Evolutionary conservation across 441 rosid genomes (phyloP).

Genomic region (Capsella rubella): DNA sequence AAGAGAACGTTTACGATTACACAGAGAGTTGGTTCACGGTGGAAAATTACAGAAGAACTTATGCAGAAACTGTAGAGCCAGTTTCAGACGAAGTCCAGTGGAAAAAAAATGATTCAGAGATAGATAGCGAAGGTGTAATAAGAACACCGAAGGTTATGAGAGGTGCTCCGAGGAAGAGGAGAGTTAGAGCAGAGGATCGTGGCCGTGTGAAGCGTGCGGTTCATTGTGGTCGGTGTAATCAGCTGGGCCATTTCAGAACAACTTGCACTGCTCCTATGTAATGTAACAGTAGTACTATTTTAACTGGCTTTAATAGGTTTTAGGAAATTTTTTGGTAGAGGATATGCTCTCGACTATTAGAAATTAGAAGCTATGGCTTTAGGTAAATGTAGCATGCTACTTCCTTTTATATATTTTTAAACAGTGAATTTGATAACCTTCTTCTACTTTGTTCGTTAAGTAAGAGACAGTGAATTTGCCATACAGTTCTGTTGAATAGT

Average conservation of each 20-base stretch:
- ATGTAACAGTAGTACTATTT: constrained; percentile 11
- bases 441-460: background rate
- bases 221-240: constrained; percentile 67
- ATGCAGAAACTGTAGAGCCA: constrained; percentile 62
- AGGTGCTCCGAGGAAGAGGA: constrained; percentile 53
- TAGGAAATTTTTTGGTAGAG: constrained; percentile 23
- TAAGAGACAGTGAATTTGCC: background rate
- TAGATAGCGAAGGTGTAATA: constrained; percentile 39
- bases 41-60: constrained; percentile 56
- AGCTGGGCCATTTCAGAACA: constrained; percentile 69
- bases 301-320: background rate
- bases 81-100: constrained; percentile 58
- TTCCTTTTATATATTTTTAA: background rate
- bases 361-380: background rate
- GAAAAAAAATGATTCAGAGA: constrained; percentile 45
- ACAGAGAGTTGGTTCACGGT: constrained; percentile 62
- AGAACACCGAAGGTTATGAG: constrained; percentile 52
- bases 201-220: constrained; percentile 57
- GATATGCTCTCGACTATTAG: background rate
- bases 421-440: background rate
- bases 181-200: constrained; percentile 48
- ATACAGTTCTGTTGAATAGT: background rate
- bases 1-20: constrained; percentile 53
- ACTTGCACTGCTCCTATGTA: constrained; percentile 65
- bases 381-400: background rate